Conservation (phyloP, 169 alveolate species). For the Plasmodium falciparum region DNA sequence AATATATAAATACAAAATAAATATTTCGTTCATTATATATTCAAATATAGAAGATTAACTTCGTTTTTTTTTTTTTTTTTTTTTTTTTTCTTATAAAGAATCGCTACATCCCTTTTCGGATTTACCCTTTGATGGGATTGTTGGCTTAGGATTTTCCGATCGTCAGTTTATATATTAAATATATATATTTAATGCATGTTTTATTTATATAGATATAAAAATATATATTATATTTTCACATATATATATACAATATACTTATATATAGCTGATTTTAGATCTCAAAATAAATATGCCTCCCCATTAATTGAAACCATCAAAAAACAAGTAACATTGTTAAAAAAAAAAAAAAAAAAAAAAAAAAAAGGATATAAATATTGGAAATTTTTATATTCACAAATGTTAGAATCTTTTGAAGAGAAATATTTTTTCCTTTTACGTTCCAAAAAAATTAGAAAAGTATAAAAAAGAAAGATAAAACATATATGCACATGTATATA, state of each 20-base stretch:
- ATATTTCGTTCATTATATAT: not conserved
- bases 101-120: conserved; percentile 91
- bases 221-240: not conserved
- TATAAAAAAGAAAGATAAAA: not conserved
- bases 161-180: conserved; percentile 18
- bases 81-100: conserved; percentile 77
- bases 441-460: conserved; percentile 54
- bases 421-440: conserved; percentile 90
- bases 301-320: conserved; percentile 87
- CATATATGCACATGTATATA: not conserved
- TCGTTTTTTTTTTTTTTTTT: not conserved
- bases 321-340: conserved; percentile 60
- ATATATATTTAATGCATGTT: conserved; percentile 2
- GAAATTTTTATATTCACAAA: not conserved
- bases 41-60: not conserved
- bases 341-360: not conserved
- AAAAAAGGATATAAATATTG: not conserved
- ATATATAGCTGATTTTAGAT: conserved; percentile 51
- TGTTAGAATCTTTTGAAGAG: conserved; percentile 83
- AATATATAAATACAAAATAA: not conserved
- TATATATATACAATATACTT: not conserved
- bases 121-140: conserved; percentile 94
- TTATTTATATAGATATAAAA: not conserved
- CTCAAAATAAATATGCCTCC: conserved; percentile 32
- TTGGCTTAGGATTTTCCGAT: conserved; percentile 95